Base-by-base conservation (phyloP, 1,284 basidiomycete species). In the Ustilago bromivora region DNA sequence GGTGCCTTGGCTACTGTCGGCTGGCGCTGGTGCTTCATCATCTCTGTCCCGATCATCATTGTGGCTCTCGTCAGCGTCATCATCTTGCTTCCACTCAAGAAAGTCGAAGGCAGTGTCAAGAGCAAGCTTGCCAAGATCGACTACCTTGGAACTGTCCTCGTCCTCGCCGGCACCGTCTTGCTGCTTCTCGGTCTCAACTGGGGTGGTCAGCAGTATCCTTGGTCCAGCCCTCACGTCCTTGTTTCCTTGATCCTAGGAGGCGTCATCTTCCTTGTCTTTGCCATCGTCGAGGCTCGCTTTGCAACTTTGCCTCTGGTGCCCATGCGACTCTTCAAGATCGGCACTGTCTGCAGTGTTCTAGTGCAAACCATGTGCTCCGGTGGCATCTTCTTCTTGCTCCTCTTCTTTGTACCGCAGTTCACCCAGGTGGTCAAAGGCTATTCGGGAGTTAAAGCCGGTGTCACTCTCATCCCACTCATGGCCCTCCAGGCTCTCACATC, bases 251-350 rank as follows among this genome's bases (percentile, higher is more conserved):
- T 90, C 53, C 88, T 90, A 0, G 91, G 92, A 0, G 73, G 90
- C 12, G 73, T 90, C 2, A 88, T 92, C 1, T 85, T 91, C 11
- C 86, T 80, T 0, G 63, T 92, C 1, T 94, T 93, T 84, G 89
- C 92, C 57, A 58, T 91, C 17, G 92, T 92, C 89, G 92, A 94
- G 86, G 91, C 90, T 89, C 91, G 90, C 81, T 88, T 91, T 1
- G 91, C 92, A 1, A 87, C 86, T 43, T 88, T 93, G 8, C 92
- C 92, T 1, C 69, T 85, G 28, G 73, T 86, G n/a, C 86, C 86
- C 23, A 80, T 84, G 73, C 55, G 56, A n/a, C 92, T 94, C 47
- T 93, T 93, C 88, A 90, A 89, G 66, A 88, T 91, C 66, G 74
- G 86, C n/a, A 93, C 92, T 0, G 92, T 93, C 1, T 88, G 89